Base-by-base conservation (phyloP, 441 rosid species). In the Erodium texanum region DNA sequence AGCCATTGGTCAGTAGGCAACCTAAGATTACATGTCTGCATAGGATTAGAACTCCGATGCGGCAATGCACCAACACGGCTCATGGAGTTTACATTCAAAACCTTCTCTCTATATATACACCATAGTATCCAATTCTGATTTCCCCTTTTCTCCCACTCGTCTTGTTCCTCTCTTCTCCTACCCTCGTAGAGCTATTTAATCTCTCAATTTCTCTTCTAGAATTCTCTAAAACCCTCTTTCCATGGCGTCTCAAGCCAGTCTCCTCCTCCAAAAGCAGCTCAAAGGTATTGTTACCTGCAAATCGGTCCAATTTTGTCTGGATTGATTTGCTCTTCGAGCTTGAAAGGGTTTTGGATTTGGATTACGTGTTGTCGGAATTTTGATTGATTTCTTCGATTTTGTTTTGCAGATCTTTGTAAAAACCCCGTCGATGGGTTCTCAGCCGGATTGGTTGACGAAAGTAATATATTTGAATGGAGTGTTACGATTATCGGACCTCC, bases 371-470 rank as follows among this genome's bases (percentile, higher is more conserved):
- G 29, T 27, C 1, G 4, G 2, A 27, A 27, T 27, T 27, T 27
- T 27, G 29, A 27, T 75, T 70, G 76, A 80, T 82, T 74, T 62
- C 52, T 12, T 43, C 52, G 74, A 22, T 54, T 41, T 68, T 10
- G 69, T 48, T 45, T 7, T 70, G 70, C 84, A 87, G 92, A 87
- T 87, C 92, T 87, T 66, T 87, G 92, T 67, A 87, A 78, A 78
- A 77, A 85, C 69, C 92, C 92, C 1, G 92, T 87, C 38, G 86
- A 85, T 77, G 92, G 92, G 16, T 87, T 87, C 82, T 87, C 92
- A 36, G 84, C 92, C 43, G 92, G 92, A 62, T 50, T 87, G 74
- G 84, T 85, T 24, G 92, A 87, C 67, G 92, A 87, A 72, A 83
- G 59, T 66, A 85, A 87, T 78, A 69, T 87, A 61, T 87, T 87